These are phyloP conservation scores for Stachybotrys chartarum DNA, from an alignment of 2,329 filamentous ascomycete genomes.

Conservation along the genomic window DNA sequence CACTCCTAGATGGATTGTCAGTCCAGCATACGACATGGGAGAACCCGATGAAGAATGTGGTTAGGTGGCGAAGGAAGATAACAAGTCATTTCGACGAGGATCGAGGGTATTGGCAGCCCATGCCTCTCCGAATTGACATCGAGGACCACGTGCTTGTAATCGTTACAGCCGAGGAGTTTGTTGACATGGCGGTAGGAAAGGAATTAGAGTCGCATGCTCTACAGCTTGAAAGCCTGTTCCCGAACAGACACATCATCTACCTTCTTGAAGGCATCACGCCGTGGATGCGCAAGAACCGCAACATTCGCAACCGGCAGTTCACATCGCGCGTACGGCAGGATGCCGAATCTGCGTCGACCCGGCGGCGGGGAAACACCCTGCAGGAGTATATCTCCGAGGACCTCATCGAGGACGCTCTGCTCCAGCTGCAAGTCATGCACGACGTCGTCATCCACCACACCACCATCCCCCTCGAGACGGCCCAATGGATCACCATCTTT, in stretches of 20 bases:
- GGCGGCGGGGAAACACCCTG: constrained; percentile 31
- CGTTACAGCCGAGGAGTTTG: constrained; percentile 58
- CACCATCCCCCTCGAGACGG: constrained; percentile 50
- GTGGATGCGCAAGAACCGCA: constrained; percentile 65
- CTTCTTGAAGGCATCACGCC: constrained; percentile 61
- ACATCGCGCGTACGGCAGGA: constrained; percentile 51
- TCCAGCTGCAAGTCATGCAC: constrained; percentile 63
- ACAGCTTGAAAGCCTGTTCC: constrained; percentile 46
- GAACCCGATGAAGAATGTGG: constrained; percentile 41
- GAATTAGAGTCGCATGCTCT: constrained; percentile 53
- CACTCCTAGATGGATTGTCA: constrained; percentile 42
- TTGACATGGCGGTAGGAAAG: constrained; percentile 46
- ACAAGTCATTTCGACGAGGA: constrained; percentile 55
- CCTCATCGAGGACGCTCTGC: constrained; percentile 60
- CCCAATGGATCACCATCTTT: constrained; percentile 65
- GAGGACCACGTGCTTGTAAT: constrained; percentile 59
- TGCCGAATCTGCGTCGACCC: constrained; percentile 13
- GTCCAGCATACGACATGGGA: constrained; percentile 39
- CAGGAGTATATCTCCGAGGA: constrained; percentile 57
- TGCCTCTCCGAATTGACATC: constrained; percentile 38
- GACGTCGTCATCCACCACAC: constrained; percentile 65
- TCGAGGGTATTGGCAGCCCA: constrained; percentile 58
- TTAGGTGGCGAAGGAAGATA: constrained; percentile 65
- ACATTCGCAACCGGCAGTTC: constrained; percentile 60
- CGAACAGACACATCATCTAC: constrained; percentile 53